Evolutionary conservation across 805 yeast species (phyloP).

Genomic region (Starmerella davenportii): DNA sequence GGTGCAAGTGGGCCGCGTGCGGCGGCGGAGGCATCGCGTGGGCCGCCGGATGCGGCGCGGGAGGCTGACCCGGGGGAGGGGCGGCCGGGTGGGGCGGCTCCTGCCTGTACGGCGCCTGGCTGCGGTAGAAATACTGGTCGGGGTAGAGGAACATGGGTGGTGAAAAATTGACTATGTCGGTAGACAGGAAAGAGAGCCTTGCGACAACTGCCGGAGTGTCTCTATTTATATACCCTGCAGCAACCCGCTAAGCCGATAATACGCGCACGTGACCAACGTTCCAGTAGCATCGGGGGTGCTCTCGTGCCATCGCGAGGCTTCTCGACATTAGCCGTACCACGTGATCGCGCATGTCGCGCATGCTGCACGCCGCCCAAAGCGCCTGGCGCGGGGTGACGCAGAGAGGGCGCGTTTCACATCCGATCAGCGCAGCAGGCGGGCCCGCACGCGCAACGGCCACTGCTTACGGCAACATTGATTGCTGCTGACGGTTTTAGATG

Average conservation of each 20-base stretch:
- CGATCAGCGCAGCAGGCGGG: too few relatives aligned
- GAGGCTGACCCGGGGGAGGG: background rate
- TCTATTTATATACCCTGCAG: background rate
- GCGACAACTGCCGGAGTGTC: background rate
- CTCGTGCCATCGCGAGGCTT: background rate
- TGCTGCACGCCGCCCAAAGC: background rate
- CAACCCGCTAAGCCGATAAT: background rate
- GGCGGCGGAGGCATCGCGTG: background rate
- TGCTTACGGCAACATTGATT: too few relatives aligned
- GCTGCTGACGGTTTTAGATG: too few relatives aligned
- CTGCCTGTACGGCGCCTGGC: background rate
- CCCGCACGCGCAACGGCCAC: too few relatives aligned
- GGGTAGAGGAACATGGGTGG: constrained; percentile 9
- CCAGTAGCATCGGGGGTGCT: background rate
- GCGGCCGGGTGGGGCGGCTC: background rate
- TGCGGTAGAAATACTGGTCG: constrained; percentile 7
- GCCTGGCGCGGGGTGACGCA: too few relatives aligned
- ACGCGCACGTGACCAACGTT: background rate
- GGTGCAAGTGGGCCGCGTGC: too few relatives aligned
- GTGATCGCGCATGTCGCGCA: background rate
- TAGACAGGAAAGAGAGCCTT: background rate
- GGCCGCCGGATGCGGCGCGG: background rate
- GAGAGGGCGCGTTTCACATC: too few relatives aligned
- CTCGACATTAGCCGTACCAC: background rate
- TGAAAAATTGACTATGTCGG: background rate